These are phyloP conservation scores for Stagonosporopsis chrysanthemi DNA, from an alignment of 2,329 filamentous ascomycete genomes.

Conservation along the genomic window DNA sequence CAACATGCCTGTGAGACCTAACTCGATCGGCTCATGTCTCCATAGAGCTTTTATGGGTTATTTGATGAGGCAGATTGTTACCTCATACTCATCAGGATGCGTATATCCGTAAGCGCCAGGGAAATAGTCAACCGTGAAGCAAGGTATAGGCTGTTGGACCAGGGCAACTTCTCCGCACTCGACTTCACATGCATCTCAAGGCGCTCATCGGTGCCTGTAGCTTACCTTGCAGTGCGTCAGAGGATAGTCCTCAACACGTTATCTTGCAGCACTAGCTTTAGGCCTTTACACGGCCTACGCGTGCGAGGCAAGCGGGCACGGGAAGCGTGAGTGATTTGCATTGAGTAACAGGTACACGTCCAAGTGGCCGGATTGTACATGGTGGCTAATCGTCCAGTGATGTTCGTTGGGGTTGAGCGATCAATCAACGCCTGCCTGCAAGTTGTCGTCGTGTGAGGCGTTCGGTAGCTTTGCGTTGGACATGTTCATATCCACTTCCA, in stretches of 20 bases:
- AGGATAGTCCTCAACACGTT: background rate
- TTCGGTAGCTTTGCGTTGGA: background rate
- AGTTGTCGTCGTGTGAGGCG: conserved; percentile 26
- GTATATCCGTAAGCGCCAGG: background rate
- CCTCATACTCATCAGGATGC: background rate
- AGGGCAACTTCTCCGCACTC: conserved; percentile 1
- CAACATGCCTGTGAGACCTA: background rate
- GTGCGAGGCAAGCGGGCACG: conserved; percentile 14
- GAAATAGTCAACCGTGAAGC: background rate
- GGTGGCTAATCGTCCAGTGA: conserved; percentile 28
- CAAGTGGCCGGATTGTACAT: conserved; percentile 18
- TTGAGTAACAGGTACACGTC: conserved; percentile 26
- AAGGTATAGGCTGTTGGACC: background rate
- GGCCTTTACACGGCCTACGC: conserved; percentile 9
- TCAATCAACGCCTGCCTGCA: conserved; percentile 13
- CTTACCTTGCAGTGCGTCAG: conserved; percentile 7
- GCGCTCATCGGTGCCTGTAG: conserved; percentile 1
- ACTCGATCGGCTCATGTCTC: background rate
- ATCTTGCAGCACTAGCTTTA: conserved; percentile 1
- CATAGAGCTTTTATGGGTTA: background rate
- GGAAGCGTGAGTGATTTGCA: conserved; percentile 24
- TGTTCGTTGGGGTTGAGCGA: conserved; percentile 34
- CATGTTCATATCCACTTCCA: conserved; percentile 8
- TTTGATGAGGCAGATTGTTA: background rate
- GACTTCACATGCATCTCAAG: background rate